These are phyloP conservation scores for Metschnikowia cubensis DNA, from an alignment of 805 yeast genomes.

Conservation along the genomic window DNA sequence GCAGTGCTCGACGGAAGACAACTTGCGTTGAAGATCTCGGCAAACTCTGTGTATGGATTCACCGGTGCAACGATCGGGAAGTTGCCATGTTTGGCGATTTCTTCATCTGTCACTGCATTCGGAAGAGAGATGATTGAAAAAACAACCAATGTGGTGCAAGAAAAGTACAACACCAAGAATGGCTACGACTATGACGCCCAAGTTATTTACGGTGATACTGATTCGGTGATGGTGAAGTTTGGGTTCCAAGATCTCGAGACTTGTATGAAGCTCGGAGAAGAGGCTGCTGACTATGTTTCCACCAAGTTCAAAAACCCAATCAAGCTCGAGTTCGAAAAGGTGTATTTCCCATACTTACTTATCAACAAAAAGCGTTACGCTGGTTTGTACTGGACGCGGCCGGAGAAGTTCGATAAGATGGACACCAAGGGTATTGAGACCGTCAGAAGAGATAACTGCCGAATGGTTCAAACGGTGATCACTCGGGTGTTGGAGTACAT, in stretches of 20 bases:
- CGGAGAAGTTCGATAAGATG: constrained; percentile 92
- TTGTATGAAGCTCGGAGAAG: constrained; percentile 89
- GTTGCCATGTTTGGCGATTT: constrained; percentile 92
- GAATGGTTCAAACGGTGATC: constrained; percentile 90
- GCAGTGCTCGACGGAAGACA: constrained; percentile 97
- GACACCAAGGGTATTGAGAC: constrained; percentile 98
- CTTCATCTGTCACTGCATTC: constrained; percentile 91
- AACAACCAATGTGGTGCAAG: constrained; percentile 83
- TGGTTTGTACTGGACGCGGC: constrained; percentile 91
- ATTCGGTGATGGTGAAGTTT: constrained; percentile 98
- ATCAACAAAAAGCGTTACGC: constrained; percentile 97
- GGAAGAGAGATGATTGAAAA: constrained; percentile 96
- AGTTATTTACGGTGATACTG: constrained; percentile 98
- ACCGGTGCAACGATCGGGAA: constrained; percentile 99
- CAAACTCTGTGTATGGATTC: constrained; percentile 97
- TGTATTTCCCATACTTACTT: constrained; percentile 87
- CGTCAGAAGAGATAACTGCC: constrained; percentile 95
- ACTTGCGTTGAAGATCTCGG: constrained; percentile 91
- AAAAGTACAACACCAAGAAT: constrained; percentile 70
- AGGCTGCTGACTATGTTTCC: constrained; percentile 89
- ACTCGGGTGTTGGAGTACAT: constrained; percentile 84
- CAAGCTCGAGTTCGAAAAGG: constrained; percentile 93
- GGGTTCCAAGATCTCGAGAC: constrained; percentile 76
- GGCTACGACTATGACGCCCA: constrained; percentile 83
- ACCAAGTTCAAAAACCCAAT: constrained; percentile 78